Conservation (phyloP, 352 stramenopile species). For the Saprolegnia diclina region DNA sequence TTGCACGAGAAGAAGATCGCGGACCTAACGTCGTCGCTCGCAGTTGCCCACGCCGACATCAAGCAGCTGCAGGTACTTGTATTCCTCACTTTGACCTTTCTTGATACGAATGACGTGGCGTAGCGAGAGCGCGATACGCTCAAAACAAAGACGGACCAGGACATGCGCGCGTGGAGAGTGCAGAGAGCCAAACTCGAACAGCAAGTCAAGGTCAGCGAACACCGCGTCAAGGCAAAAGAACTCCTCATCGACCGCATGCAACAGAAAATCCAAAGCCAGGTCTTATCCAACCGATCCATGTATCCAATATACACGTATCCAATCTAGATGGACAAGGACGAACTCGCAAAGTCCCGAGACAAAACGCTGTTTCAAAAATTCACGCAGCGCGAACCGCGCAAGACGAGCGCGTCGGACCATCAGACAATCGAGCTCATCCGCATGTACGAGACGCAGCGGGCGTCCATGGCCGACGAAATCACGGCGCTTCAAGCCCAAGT, state of each 20-base stretch:
- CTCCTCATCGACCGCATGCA: constrained; percentile 73
- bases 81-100: constrained; percentile 4
- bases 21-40: constrained; percentile 37
- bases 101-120: too few relatives aligned
- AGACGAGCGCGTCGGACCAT: constrained; percentile 48
- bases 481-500: constrained; percentile 57
- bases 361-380: constrained; percentile 57
- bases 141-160: constrained; percentile 41
- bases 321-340: constrained; percentile 55
- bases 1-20: constrained; percentile 50
- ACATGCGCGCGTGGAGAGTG: constrained; percentile 55
- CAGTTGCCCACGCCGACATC: constrained; percentile 50
- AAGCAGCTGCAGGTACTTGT: constrained; percentile 43
- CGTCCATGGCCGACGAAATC: constrained; percentile 72
- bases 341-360: constrained; percentile 50
- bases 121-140: constrained; percentile 47
- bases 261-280: constrained; percentile 61
- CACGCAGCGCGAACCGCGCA: constrained; percentile 56
- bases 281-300: background rate
- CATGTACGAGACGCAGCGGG: constrained; percentile 61
- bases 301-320: background rate
- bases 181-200: constrained; percentile 65
- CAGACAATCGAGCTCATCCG: constrained; percentile 63
- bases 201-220: constrained; percentile 81
- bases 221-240: constrained; percentile 83